Percentiles rank a stretch among this genome's conserved stretches.
phyloP scores from a whole-genome alignment of 352 stramenopile genomes.

The Globisporangium spinosum region DNA sequence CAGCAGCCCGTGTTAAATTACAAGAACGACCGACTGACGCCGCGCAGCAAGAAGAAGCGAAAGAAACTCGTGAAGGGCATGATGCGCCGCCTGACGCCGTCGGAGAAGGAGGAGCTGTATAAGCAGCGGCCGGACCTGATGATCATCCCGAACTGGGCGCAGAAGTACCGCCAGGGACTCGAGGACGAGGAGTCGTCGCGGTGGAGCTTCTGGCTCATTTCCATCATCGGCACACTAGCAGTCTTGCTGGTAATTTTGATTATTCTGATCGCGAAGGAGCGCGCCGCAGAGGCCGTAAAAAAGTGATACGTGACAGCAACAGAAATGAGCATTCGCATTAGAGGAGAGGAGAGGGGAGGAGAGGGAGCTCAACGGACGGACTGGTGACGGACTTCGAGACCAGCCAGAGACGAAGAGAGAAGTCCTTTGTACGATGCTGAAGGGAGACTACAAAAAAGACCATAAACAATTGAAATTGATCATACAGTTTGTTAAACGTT shows the following conservation, averaged over 20 bases:
- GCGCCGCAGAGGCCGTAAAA: constrained; percentile 23
- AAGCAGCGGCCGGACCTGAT: constrained; percentile 75
- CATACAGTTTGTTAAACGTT: neutral
- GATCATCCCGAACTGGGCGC: constrained; percentile 87
- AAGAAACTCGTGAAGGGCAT: constrained; percentile 73
- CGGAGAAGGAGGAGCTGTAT: constrained; percentile 85
- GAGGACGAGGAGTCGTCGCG: constrained; percentile 57
- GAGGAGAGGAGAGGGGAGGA: neutral
- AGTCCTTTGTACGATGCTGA: neutral
- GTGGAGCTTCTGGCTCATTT: constrained; percentile 78
- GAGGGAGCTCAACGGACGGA: neutral
- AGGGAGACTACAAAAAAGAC: neutral
- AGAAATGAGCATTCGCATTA: constrained; percentile 1
- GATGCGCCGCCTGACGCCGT: constrained; percentile 76
- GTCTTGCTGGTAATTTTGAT: constrained; percentile 78
- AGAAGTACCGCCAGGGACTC: constrained; percentile 86
- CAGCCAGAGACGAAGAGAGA: neutral
- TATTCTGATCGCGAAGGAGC: constrained; percentile 65
- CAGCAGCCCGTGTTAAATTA: constrained; percentile 55
- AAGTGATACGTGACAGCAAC: constrained; percentile 5
- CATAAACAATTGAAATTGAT: neutral
- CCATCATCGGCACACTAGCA: constrained; percentile 62
- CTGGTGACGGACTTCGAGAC: neutral
- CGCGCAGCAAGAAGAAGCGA: constrained; percentile 73
- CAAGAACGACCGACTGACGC: constrained; percentile 53